Percentiles rank a stretch among this genome's conserved stretches.
phyloP scores from a whole-genome alignment of 805 yeast genomes.

The Schizosaccharomyces cryophilus region DNA sequence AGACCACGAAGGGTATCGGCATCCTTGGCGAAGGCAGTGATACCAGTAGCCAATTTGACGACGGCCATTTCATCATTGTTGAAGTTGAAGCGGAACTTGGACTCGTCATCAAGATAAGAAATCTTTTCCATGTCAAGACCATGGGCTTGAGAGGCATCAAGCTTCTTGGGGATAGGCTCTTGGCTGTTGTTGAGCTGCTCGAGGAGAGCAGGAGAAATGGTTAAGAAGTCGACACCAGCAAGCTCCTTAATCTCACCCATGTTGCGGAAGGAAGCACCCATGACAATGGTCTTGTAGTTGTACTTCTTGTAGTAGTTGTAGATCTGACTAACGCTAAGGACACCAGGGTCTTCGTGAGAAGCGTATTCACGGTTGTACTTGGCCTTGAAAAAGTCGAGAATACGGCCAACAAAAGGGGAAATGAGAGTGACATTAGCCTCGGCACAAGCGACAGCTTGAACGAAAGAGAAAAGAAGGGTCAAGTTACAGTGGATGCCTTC shows the following conservation, averaged over 20 bases:
- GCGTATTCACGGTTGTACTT: slow-evolving; percentile 50
- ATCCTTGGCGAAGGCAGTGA: slow-evolving; percentile 88
- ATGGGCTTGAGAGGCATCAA: slow-evolving; percentile 43
- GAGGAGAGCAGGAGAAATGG: slow-evolving; percentile 79
- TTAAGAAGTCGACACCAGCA: slow-evolving; percentile 91
- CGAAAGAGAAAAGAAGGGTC: slow-evolving; percentile 82
- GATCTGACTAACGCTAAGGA: slow-evolving; percentile 60
- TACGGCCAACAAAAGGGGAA: slow-evolving; percentile 98
- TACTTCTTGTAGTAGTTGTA: slow-evolving; percentile 95
- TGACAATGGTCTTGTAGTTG: slow-evolving; percentile 89
- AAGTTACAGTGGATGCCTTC: slow-evolving; percentile 83
- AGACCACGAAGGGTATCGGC: slow-evolving; percentile 35
- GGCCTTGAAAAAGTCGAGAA: slow-evolving; percentile 94
- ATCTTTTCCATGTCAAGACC: slow-evolving; percentile 39
- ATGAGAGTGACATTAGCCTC: slow-evolving; percentile 90
- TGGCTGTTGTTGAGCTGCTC: slow-evolving; percentile 64
- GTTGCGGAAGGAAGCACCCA: slow-evolving; percentile 99
- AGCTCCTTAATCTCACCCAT: slow-evolving; percentile 80
- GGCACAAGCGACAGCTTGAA: slow-evolving; percentile 97
- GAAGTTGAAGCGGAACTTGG: slow-evolving; percentile 67
- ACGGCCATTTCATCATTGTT: slow-evolving; percentile 98
- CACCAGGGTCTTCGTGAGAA: slow-evolving; percentile 85
- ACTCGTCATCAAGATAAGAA: slow-evolving; percentile 60
- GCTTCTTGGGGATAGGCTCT: slow-evolving; percentile 56
- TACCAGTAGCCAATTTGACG: slow-evolving; percentile 92